Percentiles rank a stretch among this genome's conserved stretches.
These are phyloP conservation scores for Cytospora chrysosperma DNA, from an alignment of 2,329 filamentous ascomycete species.

Conservation along the genomic window DNA sequence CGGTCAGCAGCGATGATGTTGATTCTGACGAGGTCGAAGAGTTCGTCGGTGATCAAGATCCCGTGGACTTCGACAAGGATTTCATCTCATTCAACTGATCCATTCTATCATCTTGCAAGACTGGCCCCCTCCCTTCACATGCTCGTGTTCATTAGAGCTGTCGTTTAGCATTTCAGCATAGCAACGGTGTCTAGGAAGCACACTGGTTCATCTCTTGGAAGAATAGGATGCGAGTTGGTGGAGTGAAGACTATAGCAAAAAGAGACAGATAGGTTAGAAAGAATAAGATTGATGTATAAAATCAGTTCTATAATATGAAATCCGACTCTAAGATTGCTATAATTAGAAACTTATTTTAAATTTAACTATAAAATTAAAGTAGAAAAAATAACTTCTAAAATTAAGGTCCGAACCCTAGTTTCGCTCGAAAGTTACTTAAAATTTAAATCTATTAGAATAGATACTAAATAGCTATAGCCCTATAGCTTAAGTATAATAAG, in stretches of 20 bases:
- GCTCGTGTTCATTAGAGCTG: background rate
- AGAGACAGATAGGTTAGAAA: background rate
- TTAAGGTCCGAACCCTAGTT: too few species aligned
- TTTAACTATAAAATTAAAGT: too few species aligned
- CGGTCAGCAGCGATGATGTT: slow-evolving; percentile 71
- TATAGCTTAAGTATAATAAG: too few species aligned
- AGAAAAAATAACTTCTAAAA: too few species aligned
- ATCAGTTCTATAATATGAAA: too few species aligned
- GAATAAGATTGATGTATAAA: too few species aligned
- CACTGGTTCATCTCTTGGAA: background rate
- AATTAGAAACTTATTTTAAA: too few species aligned
- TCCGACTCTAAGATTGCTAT: too few species aligned
- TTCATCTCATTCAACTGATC: slow-evolving; percentile 45
- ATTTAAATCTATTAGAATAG: too few species aligned
- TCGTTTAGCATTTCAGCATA: slow-evolving; percentile 11
- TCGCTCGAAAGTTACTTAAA: too few species aligned
- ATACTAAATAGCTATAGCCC: too few species aligned
- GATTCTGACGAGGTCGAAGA: slow-evolving; percentile 75
- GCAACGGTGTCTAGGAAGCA: slow-evolving; percentile 1
- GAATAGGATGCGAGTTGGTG: background rate
- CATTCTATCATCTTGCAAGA: background rate
- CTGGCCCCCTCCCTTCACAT: slow-evolving; percentile 1
- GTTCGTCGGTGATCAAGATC: slow-evolving; percentile 57
- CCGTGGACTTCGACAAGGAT: slow-evolving; percentile 58
- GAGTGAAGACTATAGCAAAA: background rate